Base-by-base conservation (phyloP, 768 basidiomycete genomes). In the Cantharellus cinnabarinus region DNA sequence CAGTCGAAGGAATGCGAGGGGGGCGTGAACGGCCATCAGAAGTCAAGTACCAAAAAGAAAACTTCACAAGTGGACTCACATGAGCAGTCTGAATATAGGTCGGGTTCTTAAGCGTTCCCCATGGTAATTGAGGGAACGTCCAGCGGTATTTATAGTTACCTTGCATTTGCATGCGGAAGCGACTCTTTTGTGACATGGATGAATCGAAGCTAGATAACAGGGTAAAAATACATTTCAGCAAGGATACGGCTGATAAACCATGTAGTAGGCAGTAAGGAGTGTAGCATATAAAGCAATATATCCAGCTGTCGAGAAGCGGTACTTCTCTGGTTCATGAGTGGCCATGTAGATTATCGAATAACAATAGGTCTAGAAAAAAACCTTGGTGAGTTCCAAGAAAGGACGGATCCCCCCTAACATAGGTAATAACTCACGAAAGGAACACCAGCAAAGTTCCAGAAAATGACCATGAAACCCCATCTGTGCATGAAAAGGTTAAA, bases 341-440 rank as follows among this genome's bases (percentile, higher is more conserved):
- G 88, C 85, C 88, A 99, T 97, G 75, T 91, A 97, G 57, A 99
- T 82, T 57, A 93, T 85, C 5, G 94, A 93, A 76, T 97, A 99
- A 63, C 88, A 87, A 68, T 99, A 99, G 50, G 93, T 91, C 85
- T 87, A 61, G 7, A 38, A 3, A 41, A 42, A 37, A 41, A 41
- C 48, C 14, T 29, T 35, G 61, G 42, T 61, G 14, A 58, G 41
- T 14, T 10, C 35, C n/a, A 39, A 5, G 34, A 42, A 58, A n/a
- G 50, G 7, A 50, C 41, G 57, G 37, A 50, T 87, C 51, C 90
- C 29, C 10, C 44, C 29, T 48, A 48, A 10, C 10, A 48, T 10
- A 48, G 44, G 44, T 29, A 48, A 54, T 54, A 54, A 54, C 52
- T 10, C 7, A 54, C 91, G 20, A 29, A 29, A 29, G 20, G 20